Base-by-base conservation (phyloP, 306 rosid genomes). In the Quercus suber region DNA sequence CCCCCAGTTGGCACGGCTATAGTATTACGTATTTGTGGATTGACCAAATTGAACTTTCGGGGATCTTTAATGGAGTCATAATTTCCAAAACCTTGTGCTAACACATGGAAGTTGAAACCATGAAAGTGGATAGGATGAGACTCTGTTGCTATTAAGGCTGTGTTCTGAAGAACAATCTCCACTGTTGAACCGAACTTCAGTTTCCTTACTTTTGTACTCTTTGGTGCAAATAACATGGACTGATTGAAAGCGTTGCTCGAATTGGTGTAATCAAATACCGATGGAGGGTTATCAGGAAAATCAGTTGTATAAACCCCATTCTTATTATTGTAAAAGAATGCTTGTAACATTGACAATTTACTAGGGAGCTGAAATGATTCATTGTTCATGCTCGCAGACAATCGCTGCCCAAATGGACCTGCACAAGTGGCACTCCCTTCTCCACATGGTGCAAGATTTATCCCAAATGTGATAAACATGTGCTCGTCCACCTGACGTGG, bases 331-430 rank as follows among this genome's bases (percentile, higher is more conserved):
- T 49, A 1, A 43, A 37, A 81, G 9, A 69, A 83, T 2, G 96
- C 96, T 76, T 91, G 77, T 12, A 93, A 49, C 90, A 93, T 85
- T 0, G 94, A 88, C 0, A 27, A 27, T 1, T 76, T 72, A 33
- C 4, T 72, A 1, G 97, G 97, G 28, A 83, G 28, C 69, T 61
- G 79, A 30, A 91, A 93, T 0, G 98, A 93, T 52, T 88, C 89
- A 21, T 93, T 91, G 78, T 89, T 93, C 94, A 93, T 91, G 87
- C 86, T 86, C 0, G 97, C 90, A 0, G 94, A 86, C 3, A 85
- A 5, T 12, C 80, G 69, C 1, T 73, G 58, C 0, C 31, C 31
- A 0, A 75, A 6, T 0, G 69, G 73, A 5, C 92, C 93, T 0
- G 4, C 4, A 63, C 97, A 92, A 14, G 82, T 79, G 71, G 71